Evolutionary conservation across 768 basidiomycete genomes (phyloP), one percentile per base, ranked within the genome.

Genomic region (Neoboletus brunneissimus): DNA sequence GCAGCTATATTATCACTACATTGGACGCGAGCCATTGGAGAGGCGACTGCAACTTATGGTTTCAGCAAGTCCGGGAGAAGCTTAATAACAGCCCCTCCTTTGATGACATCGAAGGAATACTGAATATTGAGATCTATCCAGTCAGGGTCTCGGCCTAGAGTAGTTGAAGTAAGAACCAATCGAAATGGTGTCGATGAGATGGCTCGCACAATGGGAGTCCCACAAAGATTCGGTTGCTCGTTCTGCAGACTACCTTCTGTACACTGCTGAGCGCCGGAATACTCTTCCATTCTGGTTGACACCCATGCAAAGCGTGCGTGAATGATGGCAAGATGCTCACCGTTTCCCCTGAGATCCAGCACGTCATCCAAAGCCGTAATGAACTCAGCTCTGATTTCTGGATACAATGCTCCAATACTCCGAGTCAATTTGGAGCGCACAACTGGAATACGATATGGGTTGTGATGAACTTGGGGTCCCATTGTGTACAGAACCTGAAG

Each of bases 211-310:
- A 48, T 3, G 81, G 79, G 31, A 75, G 64, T 0, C 82, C 83
- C 6, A 84, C 77, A 51, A 84, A 79, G 0, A 75, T 45, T 7
- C 83, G 74, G 57, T 79, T 81, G 47, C 66, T 77, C 4, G 71
- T 65, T 38, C 79, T 73, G 35, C 73, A 70, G 54, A 48, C 15
- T 34, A 48, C 5, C 15, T 16, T 34, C 5, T 48, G 20, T 15
- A 48, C 1, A 1, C 13, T 61, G 1, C 68, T 59, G 8, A 72
- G 31, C 2, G 61, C 69, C 0, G 64, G 61, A 8, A 79, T 49
- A 3, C 59, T 59, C 12, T 64, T 64, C 81, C 80, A 82, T n/a
- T 77, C 79, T 79, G 23, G 13, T 18, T 25, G 25, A 25, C 3
- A 10, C 37, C 4, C 1, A 29, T 27, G 12, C 22, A 34, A 10